Conservation (phyloP, 371 early-diverging fungal genomes). For the Thermomucor indicae-seudaticae region DNA sequence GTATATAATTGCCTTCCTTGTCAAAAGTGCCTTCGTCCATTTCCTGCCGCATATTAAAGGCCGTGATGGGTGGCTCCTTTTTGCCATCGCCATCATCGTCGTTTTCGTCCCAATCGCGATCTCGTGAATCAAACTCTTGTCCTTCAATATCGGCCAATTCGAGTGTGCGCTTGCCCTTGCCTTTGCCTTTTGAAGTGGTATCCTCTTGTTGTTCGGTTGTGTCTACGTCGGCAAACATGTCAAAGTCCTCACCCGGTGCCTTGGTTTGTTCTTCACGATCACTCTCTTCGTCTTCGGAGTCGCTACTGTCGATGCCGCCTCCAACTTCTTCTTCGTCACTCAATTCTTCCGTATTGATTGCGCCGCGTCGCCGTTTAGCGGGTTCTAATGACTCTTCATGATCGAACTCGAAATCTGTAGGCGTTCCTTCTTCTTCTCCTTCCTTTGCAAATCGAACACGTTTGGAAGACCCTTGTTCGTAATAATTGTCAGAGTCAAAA, state of each 20-base stretch:
- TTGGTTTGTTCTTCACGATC: constrained; percentile 24
- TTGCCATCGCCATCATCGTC: constrained; percentile 33
- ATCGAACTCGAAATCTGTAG: constrained; percentile 41
- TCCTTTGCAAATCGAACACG: constrained; percentile 32
- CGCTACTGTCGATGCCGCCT: constrained; percentile 43
- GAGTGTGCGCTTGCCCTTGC: constrained; percentile 19
- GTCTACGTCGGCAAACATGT: constrained; percentile 57
- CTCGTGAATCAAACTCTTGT: constrained; percentile 42
- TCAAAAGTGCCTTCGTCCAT: constrained; percentile 88
- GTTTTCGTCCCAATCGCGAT: constrained; percentile 39
- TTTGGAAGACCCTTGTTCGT: constrained; percentile 20
- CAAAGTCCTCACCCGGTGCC: constrained; percentile 51
- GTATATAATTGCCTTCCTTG: constrained; percentile 77
- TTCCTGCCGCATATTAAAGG: constrained; percentile 88
- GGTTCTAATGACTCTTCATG: constrained; percentile 44
- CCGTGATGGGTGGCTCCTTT: constrained; percentile 62
- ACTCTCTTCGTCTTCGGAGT: constrained; percentile 37
- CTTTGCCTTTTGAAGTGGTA: constrained; percentile 1
- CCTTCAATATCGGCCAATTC: constrained; percentile 49
- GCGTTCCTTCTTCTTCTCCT: not conserved
- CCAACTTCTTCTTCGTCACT: constrained; percentile 56
- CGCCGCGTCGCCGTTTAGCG: constrained; percentile 47
- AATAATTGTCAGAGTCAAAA: constrained; percentile 18
- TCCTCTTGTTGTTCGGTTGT: constrained; percentile 7
- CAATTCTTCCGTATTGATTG: constrained; percentile 47